Evolutionary conservation across 768 basidiomycete species (phyloP).

Genomic region (Austroboletus festivus): DNA sequence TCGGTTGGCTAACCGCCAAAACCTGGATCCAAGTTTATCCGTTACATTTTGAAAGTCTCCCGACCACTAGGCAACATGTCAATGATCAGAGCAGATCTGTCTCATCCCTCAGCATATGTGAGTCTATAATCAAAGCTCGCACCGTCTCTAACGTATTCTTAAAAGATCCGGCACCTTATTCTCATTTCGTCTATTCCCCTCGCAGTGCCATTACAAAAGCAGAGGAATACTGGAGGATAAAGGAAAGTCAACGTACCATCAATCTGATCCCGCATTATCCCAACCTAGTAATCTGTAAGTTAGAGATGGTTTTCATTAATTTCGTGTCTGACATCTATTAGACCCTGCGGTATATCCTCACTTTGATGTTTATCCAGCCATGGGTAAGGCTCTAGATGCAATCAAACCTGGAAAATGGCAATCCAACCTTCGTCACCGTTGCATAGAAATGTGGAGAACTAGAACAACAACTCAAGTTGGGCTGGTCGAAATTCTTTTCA

Average conservation of each 20-base stretch:
- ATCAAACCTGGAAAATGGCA: background rate
- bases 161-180: constrained; percentile 40
- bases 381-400: background rate
- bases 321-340: constrained; percentile 10
- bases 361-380: constrained; percentile 18
- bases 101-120: constrained; percentile 31
- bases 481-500: constrained; percentile 14
- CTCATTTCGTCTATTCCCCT: constrained; percentile 40
- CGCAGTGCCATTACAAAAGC: background rate
- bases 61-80: no score
- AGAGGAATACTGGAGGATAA: background rate
- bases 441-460: constrained; percentile 16
- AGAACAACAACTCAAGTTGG: constrained; percentile 20
- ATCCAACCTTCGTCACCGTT: constrained; percentile 10
- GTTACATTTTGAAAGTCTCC: constrained; percentile 2
- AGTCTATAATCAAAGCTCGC: constrained; percentile 9
- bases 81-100: no score
- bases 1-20: constrained; percentile 18
- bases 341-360: constrained; percentile 25
- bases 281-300: constrained; percentile 36
- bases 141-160: constrained; percentile 15
- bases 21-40: constrained; percentile 21
- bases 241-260: background rate
- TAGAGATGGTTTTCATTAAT: background rate
- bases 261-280: constrained; percentile 30